These are phyloP conservation scores for Cicer arietinum DNA, from an alignment of 306 rosid species.

Conservation along the genomic window DNA sequence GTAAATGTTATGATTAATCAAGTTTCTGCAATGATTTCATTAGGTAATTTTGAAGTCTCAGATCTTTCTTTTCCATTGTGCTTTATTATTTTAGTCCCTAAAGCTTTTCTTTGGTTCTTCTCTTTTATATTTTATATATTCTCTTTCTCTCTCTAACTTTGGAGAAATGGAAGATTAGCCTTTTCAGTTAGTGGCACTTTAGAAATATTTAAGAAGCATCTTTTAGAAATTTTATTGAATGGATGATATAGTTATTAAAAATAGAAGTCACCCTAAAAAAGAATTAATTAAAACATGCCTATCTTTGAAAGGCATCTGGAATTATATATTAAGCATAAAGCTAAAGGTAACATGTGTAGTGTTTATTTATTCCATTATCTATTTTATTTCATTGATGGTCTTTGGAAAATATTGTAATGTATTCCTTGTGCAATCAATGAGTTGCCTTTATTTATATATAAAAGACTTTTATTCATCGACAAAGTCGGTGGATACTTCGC, in stretches of 20 bases:
- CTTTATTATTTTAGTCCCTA: slow-evolving; percentile 24
- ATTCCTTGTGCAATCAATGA: slow-evolving; percentile 23
- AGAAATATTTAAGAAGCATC: slow-evolving; percentile 24
- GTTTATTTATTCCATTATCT: not conserved
- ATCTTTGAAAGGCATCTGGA: slow-evolving; percentile 8
- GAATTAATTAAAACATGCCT: slow-evolving; percentile 1
- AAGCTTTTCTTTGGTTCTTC: slow-evolving; percentile 31
- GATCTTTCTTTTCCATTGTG: slow-evolving; percentile 8
- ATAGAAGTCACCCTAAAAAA: not conserved
- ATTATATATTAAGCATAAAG: not conserved
- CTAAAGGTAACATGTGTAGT: slow-evolving; percentile 1
- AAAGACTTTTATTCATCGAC: not conserved
- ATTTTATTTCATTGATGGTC: slow-evolving; percentile 7
- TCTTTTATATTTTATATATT: slow-evolving; percentile 1
- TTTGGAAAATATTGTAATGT: not conserved
- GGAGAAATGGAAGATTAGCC: slow-evolving; percentile 33
- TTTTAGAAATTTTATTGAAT: slow-evolving; percentile 35
- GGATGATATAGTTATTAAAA: slow-evolving; percentile 6
- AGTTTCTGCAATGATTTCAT: not conserved
- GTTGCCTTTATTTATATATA: slow-evolving; percentile 6
- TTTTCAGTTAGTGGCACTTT: not conserved
- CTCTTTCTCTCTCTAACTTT: slow-evolving; percentile 1
- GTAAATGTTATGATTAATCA: not conserved
- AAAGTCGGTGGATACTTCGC: too few relatives aligned
- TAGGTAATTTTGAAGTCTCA: slow-evolving; percentile 19